Percentiles rank a stretch among this genome's conserved stretches.
Conservation (phyloP, 768 basidiomycete genomes). For the Naganishia vishniacii region DNA sequence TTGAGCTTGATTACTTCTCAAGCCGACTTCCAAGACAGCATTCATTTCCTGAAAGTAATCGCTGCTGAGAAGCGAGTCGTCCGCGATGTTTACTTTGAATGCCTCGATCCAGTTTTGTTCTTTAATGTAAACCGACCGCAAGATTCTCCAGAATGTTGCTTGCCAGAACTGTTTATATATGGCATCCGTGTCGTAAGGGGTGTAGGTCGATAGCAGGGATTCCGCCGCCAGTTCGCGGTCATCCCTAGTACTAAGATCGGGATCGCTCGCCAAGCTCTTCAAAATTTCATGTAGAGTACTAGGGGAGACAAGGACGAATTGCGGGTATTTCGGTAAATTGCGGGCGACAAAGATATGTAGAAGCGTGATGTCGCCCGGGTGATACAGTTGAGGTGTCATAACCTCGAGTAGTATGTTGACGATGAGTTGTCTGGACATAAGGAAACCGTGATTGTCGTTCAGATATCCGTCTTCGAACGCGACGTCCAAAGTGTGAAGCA, state of each 20-base stretch:
- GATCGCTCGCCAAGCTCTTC: slow-evolving; percentile 67
- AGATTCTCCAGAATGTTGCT: slow-evolving; percentile 86
- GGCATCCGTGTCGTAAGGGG: slow-evolving; percentile 68
- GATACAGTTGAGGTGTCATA: slow-evolving; percentile 37
- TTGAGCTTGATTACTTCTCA: slow-evolving; percentile 56
- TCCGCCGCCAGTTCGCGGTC: slow-evolving; percentile 93
- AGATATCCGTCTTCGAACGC: slow-evolving; percentile 90
- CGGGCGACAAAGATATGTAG: slow-evolving; percentile 92
- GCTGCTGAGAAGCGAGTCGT: slow-evolving; percentile 55
- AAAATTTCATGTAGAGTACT: slow-evolving; percentile 70
- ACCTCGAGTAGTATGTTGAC: slow-evolving; percentile 80
- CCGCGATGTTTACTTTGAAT: slow-evolving; percentile 67
- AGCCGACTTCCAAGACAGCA: slow-evolving; percentile 35
- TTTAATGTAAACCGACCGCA: slow-evolving; percentile 71
- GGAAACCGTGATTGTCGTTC: slow-evolving; percentile 60
- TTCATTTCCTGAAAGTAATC: slow-evolving; percentile 64
- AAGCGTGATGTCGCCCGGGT: slow-evolving; percentile 62
- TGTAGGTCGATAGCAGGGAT: slow-evolving; percentile 84
- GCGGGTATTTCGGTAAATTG: slow-evolving; percentile 93
- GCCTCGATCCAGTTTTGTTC: slow-evolving; percentile 71
- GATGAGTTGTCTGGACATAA: slow-evolving; percentile 70
- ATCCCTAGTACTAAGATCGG: slow-evolving; percentile 71
- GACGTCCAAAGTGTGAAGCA: slow-evolving; percentile 86
- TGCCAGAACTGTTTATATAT: slow-evolving; percentile 65
- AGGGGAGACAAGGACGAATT: slow-evolving; percentile 63